Evolutionary conservation across 345 rosid species (phyloP).

Genomic region (Bruguiera sexangula): DNA sequence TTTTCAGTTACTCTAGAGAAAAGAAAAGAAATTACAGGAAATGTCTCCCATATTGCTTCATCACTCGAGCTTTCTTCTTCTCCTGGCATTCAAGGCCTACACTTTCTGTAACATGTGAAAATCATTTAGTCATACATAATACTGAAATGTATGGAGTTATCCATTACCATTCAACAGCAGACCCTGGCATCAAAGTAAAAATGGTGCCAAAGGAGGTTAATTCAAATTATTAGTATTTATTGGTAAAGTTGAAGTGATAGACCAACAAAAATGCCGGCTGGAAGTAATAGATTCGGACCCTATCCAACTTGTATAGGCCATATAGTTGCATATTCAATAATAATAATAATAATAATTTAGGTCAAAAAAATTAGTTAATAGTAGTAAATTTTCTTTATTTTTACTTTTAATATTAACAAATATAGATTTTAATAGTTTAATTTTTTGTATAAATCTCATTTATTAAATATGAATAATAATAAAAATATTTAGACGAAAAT

Average conservation of each 20-base stretch:
- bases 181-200: background rate
- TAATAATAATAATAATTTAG: no score
- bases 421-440: no score
- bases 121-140: background rate
- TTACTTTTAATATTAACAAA: no score
- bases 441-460: no score
- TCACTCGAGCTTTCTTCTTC: conserved; percentile 84
- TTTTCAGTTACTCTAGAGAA: background rate
- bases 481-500: no score
- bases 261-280: background rate
- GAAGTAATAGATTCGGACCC: background rate
- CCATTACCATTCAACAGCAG: background rate
- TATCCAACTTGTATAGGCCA: background rate
- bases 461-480: no score
- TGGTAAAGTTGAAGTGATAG: background rate
- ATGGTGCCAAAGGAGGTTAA: background rate
- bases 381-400: no score
- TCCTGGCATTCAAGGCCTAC: conserved; percentile 87
- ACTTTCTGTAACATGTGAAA: conserved; percentile 58
- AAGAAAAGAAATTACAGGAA: conserved; percentile 61
- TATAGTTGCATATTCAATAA: background rate
- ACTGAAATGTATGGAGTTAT: background rate
- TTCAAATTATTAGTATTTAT: background rate
- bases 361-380: no score
- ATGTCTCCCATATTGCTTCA: conserved; percentile 96